phyloP scores from a whole-genome alignment of 1,284 basidiomycete species.

The Coriolopsis trogii region DNA sequence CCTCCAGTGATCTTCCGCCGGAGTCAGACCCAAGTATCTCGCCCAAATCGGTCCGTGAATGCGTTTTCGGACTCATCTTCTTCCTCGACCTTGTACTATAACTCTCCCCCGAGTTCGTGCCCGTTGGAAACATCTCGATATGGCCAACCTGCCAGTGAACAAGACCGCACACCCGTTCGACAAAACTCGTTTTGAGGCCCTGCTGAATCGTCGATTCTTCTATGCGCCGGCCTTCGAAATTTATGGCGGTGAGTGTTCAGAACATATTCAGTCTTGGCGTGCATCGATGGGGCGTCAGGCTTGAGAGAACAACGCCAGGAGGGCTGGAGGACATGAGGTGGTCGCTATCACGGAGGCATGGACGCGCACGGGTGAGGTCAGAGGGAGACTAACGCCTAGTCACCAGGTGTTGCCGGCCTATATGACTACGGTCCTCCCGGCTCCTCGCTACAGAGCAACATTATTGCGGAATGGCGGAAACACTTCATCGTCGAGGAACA shows the following conservation, averaged over 20 bases:
- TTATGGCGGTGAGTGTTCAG: conserved; percentile 23
- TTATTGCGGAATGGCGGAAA: conserved; percentile 95
- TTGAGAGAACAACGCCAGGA: too few relatives aligned
- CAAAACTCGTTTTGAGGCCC: conserved; percentile 83
- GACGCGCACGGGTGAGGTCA: neutral
- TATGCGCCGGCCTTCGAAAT: conserved; percentile 88
- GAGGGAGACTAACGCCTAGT: neutral
- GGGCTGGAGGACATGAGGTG: too few relatives aligned
- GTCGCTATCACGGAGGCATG: too few relatives aligned
- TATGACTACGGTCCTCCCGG: conserved; percentile 98
- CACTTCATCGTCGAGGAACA: conserved; percentile 99
- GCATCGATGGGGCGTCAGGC: neutral
- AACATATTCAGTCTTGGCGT: neutral
- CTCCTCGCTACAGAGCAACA: conserved; percentile 95
- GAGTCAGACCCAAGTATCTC: too few relatives aligned
- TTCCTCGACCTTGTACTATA: conserved; percentile 21
- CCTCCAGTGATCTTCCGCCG: conserved; percentile 18
- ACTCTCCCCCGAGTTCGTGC: conserved; percentile 7
- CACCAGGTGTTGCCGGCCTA: conserved; percentile 87
- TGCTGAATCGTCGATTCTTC: conserved; percentile 95
- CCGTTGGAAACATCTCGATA: conserved; percentile 20
- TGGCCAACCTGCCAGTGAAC: conserved; percentile 54
- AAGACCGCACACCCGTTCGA: conserved; percentile 90
- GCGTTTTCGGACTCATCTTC: conserved; percentile 17
- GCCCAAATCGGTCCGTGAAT: conserved; percentile 15